phyloP scores from a whole-genome alignment of 2,329 filamentous ascomycete genomes.

The Basipetospora chlamydospora region DNA sequence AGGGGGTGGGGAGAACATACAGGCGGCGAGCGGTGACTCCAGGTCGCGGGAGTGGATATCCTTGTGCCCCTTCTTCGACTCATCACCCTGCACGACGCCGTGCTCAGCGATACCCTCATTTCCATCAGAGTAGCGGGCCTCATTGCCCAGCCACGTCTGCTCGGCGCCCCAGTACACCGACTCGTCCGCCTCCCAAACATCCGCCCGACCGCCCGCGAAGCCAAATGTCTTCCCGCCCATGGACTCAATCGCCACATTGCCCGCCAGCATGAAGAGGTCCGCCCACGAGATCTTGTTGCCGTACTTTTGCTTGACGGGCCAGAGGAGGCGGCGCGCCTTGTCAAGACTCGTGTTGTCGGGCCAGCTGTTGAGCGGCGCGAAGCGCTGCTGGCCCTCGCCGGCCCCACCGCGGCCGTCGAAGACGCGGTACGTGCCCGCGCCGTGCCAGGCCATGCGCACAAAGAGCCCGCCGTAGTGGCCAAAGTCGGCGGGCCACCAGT shows the following conservation, averaged over 20 bases:
- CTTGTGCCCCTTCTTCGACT: slow-evolving; percentile 22
- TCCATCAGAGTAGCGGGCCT: slow-evolving; percentile 49
- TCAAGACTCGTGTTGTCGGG: slow-evolving; percentile 66
- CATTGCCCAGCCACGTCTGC: slow-evolving; percentile 60
- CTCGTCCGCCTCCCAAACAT: slow-evolving; percentile 65
- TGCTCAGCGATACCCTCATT: too few species aligned
- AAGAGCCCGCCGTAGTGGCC: slow-evolving; percentile 72
- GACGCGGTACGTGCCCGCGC: slow-evolving; percentile 63
- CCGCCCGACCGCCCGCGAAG: slow-evolving; percentile 56
- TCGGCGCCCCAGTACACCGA: slow-evolving; percentile 66
- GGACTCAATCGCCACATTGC: slow-evolving; percentile 63
- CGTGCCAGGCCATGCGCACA: slow-evolving; percentile 71
- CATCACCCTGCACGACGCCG: too few species aligned
- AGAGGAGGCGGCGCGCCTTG: slow-evolving; percentile 66
- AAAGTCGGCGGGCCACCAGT: slow-evolving; percentile 72
- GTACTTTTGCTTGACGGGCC: slow-evolving; percentile 77
- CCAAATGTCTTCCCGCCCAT: slow-evolving; percentile 64
- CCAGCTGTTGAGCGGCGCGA: slow-evolving; percentile 69
- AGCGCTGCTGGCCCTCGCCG: slow-evolving; percentile 62
- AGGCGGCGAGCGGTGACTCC: slow-evolving; percentile 51
- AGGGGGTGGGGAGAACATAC: too few species aligned
- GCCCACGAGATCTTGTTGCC: slow-evolving; percentile 73
- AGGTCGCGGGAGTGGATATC: slow-evolving; percentile 47
- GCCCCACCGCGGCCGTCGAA: slow-evolving; percentile 61
- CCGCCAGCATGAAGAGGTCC: slow-evolving; percentile 55